Evolutionary conservation across 2,329 filamentous ascomycete species (phyloP).

Genomic region (Ophiostoma sp.): DNA sequence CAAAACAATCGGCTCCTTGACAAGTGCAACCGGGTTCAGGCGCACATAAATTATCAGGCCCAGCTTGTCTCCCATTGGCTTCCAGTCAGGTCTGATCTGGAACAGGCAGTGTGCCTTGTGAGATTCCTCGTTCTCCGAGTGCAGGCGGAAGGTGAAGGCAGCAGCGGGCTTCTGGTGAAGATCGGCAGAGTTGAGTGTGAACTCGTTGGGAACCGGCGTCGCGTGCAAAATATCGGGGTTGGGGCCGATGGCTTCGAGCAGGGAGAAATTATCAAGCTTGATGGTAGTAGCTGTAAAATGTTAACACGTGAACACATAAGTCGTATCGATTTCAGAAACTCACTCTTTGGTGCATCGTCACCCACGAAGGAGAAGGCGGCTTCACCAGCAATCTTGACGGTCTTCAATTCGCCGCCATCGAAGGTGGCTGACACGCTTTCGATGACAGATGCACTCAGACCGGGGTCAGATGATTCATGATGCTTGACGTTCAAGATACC

Average conservation of each 20-base stretch:
- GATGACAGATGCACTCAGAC: constrained; percentile 82
- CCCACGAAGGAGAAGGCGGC: constrained; percentile 74
- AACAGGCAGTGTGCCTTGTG: constrained; percentile 62
- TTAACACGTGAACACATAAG: constrained; percentile 37
- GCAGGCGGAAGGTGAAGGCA: constrained; percentile 89
- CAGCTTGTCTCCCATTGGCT: constrained; percentile 76
- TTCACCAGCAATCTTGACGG: constrained; percentile 75
- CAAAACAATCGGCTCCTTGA: constrained; percentile 38
- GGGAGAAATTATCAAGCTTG: constrained; percentile 78
- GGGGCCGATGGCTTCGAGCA: constrained; percentile 86
- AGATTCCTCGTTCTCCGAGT: constrained; percentile 53
- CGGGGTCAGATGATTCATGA: constrained; percentile 71
- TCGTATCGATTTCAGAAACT: neutral
- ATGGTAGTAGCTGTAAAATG: constrained; percentile 52
- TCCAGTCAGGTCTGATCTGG: constrained; percentile 71
- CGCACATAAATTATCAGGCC: constrained; percentile 80
- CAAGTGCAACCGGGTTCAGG: constrained; percentile 57
- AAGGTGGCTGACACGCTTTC: constrained; percentile 87
- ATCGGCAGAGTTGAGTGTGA: constrained; percentile 66
- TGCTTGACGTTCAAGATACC: constrained; percentile 67
- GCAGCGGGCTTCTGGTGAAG: constrained; percentile 66
- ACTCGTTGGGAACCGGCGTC: constrained; percentile 64
- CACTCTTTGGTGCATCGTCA: constrained; percentile 40
- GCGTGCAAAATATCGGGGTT: constrained; percentile 87
- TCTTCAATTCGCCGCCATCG: constrained; percentile 65